Evolutionary conservation across 163 green algal species (phyloP), one percentile per base, ranked within the genome.

Genomic region (Chloromonas sp.): DNA sequence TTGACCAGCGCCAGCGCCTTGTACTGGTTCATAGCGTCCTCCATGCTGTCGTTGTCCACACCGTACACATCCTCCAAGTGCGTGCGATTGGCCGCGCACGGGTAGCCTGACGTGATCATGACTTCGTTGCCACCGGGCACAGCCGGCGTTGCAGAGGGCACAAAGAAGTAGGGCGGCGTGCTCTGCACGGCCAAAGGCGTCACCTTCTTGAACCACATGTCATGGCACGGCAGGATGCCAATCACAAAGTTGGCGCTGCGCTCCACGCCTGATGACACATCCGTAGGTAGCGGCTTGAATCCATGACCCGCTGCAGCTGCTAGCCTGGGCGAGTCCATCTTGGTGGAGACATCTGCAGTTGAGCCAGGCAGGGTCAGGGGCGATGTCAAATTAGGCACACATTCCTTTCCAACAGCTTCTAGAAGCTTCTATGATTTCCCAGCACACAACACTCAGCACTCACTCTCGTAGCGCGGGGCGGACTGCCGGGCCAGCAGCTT

Each of bases 241-340:
- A 82, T 82, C 78, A 82, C 78, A 62, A 82, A 82, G 57, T 82
- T 58, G 15, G 78, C 78, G 15, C 58, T 82, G 58, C 78, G 78
- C 57, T 82, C 78, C 78, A n/a, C 78, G 58, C 78, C 78, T 57
- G 78, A 70, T 66, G 57, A 62, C 2, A 82, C 57, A 14, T 82
- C 78, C n/a, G 61, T 2, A 62, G 78, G 78, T 58, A 82, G 78
- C 57, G 78, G 58, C 15, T 58, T 82, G 57, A 82, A 82, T 3
- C 58, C 58, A 5, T 82, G 58, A 62, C 78, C 78, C 57, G 58
- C 8, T 80, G 74, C 78, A 61, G 57, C 3, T 3, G 78, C 78
- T 3, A 82, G 78, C 66, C 15, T 82, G 58, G 78, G 78, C 36
- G 78, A 82, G n/a, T 82, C 78, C 78, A 82, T 82, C 78, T 82